These are phyloP conservation scores for Basidiobolus meristosporus DNA, from an alignment of 371 early-diverging fungal genomes.

Conservation along the genomic window DNA sequence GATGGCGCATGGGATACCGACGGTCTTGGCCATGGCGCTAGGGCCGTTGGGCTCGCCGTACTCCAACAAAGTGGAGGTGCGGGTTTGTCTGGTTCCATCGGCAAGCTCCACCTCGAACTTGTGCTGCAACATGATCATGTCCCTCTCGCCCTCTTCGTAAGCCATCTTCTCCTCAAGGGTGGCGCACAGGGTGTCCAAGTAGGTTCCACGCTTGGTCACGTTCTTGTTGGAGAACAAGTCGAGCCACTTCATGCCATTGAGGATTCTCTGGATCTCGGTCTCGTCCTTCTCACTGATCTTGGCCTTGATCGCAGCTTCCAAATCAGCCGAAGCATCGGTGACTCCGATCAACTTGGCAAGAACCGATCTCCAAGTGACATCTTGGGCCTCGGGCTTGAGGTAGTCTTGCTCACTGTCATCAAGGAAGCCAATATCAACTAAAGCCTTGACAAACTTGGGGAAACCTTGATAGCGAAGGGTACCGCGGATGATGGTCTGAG, in stretches of 20 bases:
- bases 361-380: slow-evolving; percentile 56
- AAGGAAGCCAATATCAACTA: slow-evolving; percentile 85
- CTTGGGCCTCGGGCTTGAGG: slow-evolving; percentile 25
- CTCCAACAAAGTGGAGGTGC: slow-evolving; percentile 78
- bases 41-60: slow-evolving; percentile 77
- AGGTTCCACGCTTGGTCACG: slow-evolving; percentile 51
- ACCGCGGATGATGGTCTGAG: slow-evolving; percentile 84
- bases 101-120: slow-evolving; percentile 76
- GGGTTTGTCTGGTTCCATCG: slow-evolving; percentile 57
- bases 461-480: slow-evolving; percentile 88
- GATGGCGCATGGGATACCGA: slow-evolving; percentile 93
- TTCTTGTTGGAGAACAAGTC: slow-evolving; percentile 49
- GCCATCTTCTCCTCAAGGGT: slow-evolving; percentile 86
- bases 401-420: slow-evolving; percentile 49
- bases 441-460: slow-evolving; percentile 76
- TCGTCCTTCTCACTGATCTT: slow-evolving; percentile 8
- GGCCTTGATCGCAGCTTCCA: slow-evolving; percentile 2
- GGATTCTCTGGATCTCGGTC: slow-evolving; percentile 17
- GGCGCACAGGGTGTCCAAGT: slow-evolving; percentile 87
- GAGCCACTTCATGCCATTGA: slow-evolving; percentile 56
- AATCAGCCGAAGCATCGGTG: slow-evolving; percentile 1
- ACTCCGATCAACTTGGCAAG: slow-evolving; percentile 2
- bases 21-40: slow-evolving; percentile 95
- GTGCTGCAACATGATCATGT: slow-evolving; percentile 94
- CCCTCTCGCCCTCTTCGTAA: slow-evolving; percentile 81